Evolutionary conservation across 176 grass and related monocot genomes (phyloP).

Genomic region (Oryza punctata): DNA sequence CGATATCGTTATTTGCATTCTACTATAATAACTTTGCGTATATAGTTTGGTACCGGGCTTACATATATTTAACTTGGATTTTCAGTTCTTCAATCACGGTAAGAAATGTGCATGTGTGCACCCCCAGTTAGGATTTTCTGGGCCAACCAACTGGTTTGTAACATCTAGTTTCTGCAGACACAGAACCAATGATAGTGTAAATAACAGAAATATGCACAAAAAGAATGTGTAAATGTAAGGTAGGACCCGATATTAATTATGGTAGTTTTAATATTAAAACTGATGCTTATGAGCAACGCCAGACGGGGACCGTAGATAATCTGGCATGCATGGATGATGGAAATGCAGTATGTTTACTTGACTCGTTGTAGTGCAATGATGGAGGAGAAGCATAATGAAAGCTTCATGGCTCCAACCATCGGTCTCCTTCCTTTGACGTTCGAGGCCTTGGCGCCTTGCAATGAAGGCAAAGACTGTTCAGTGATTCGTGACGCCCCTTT

Average conservation of each 20-base stretch:
- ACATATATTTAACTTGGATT: too few relatives aligned
- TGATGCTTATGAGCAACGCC: neutral
- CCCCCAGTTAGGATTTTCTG: too few relatives aligned
- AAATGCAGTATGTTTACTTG: neutral
- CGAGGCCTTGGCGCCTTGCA: neutral
- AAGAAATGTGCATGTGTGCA: too few relatives aligned
- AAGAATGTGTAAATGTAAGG: neutral
- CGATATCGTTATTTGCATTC: too few relatives aligned
- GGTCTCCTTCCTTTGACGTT: neutral
- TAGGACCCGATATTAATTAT: too few relatives aligned
- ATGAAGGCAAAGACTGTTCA: constrained; percentile 35
- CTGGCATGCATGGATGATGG: constrained; percentile 23
- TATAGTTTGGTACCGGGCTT: too few relatives aligned
- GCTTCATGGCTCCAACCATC: constrained; percentile 42
- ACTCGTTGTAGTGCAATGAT: constrained; percentile 13
- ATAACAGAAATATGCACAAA: neutral
- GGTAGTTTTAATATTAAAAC: neutral
- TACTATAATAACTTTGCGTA: too few relatives aligned
- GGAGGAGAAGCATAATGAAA: constrained; percentile 28
- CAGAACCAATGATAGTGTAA: neutral
- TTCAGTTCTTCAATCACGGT: too few relatives aligned
- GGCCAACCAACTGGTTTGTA: too few relatives aligned
- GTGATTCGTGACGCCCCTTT: neutral
- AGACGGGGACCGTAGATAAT: constrained; percentile 17
- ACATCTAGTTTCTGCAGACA: neutral